These are phyloP conservation scores for Starmerella gropengiesseri DNA, from an alignment of 805 yeast genomes.

Conservation along the genomic window DNA sequence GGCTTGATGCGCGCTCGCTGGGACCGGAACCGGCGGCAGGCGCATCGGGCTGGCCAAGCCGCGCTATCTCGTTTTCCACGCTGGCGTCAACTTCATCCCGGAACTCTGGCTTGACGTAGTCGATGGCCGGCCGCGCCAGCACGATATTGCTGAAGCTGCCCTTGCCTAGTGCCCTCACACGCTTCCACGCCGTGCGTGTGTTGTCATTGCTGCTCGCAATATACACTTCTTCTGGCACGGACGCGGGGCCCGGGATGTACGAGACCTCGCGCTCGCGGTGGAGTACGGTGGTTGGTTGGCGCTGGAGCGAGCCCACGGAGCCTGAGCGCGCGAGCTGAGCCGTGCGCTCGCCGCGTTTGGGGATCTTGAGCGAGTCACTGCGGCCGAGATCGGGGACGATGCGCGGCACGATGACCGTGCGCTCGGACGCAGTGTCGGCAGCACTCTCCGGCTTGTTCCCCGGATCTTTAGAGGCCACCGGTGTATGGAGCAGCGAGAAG, in stretches of 20 bases:
- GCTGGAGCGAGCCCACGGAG: conserved; percentile 21
- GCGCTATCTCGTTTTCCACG: conserved; percentile 5
- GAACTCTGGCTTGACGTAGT: conserved; percentile 28
- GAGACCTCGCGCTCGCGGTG: conserved; percentile 19
- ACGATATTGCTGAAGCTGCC: conserved; percentile 36
- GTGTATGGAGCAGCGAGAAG: background rate
- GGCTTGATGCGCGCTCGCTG: conserved; percentile 8
- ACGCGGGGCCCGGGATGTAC: conserved; percentile 7
- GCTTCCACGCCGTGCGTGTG: conserved; percentile 17
- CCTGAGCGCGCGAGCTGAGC: conserved; percentile 17
- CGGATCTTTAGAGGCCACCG: too few relatives aligned
- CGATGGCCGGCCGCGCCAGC: conserved; percentile 29
- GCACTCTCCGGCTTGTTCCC: too few relatives aligned
- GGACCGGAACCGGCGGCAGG: background rate
- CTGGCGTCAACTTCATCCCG: conserved; percentile 5
- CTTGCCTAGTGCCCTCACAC: conserved; percentile 29
- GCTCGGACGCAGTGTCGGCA: background rate
- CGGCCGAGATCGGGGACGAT: conserved; percentile 1
- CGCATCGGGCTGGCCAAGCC: conserved; percentile 3
- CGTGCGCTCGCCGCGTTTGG: conserved; percentile 15
- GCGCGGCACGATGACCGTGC: background rate
- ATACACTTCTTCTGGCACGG: conserved; percentile 20
- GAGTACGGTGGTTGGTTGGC: conserved; percentile 21
- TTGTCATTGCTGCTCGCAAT: conserved; percentile 11
- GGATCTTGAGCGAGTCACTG: conserved; percentile 16